A percentile compares a stretch with the other conserved stretches of the same genome.
These are phyloP conservation scores for Fusarium sp. DNA, from an alignment of 2,329 filamentous ascomycete genomes.

Conservation along the genomic window DNA sequence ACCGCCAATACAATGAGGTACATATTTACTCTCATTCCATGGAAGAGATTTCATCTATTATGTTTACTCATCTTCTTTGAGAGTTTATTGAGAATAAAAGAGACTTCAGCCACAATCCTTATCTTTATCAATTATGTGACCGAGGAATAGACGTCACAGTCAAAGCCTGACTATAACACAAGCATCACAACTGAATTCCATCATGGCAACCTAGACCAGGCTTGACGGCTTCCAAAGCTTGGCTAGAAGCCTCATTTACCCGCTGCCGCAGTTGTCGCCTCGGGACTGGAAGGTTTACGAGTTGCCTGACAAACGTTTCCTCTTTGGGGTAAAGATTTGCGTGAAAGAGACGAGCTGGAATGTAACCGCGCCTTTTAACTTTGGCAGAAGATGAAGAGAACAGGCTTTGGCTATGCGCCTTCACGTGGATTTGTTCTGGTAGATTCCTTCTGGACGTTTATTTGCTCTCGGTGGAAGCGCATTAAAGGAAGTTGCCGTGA, in stretches of 20 bases:
- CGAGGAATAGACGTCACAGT: conserved; percentile 1
- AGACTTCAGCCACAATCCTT: conserved; percentile 30
- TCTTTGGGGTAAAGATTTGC: not conserved
- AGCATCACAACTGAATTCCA: conserved; percentile 5
- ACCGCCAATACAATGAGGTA: conserved; percentile 1
- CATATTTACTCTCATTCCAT: not conserved
- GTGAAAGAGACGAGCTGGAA: conserved; percentile 11
- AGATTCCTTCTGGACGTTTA: conserved; percentile 25
- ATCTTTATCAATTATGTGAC: not conserved
- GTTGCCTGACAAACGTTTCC: not conserved
- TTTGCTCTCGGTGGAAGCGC: conserved; percentile 7
- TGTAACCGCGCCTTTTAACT: conserved; percentile 19
- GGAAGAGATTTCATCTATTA: not conserved
- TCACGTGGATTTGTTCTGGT: conserved; percentile 20
- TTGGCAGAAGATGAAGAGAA: not conserved
- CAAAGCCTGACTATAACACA: not conserved
- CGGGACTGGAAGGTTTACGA: not conserved
- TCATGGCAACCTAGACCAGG: not conserved
- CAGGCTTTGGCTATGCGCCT: not conserved
- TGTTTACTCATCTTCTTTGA: conserved; percentile 4
- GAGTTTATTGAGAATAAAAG: conserved; percentile 8
- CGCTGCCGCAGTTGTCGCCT: not conserved
- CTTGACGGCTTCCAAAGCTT: conserved; percentile 11
- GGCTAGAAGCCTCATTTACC: conserved; percentile 14
- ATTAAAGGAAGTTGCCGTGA: not conserved